Base-by-base conservation (phyloP, 2,329 filamentous ascomycete species). In the Fusarium paranaense region DNA sequence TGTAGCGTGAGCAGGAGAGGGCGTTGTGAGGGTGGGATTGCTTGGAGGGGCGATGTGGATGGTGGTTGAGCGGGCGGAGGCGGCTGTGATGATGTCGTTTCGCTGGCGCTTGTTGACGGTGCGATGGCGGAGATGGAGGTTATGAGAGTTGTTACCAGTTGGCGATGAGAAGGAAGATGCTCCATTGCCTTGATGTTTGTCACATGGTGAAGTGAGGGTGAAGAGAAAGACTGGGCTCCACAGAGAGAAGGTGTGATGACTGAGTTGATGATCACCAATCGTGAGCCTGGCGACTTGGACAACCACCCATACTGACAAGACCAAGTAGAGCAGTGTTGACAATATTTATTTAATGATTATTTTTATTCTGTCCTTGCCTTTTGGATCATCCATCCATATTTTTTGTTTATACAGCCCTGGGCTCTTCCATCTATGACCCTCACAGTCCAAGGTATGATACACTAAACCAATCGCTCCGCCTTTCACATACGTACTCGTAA, bases 1-100 rank as follows among this genome's bases (percentile, higher is more conserved):
- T 98, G 95, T 0, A 98, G 88, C 0, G 94, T 95, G 1, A 95
- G 85, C n/a, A 98, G 85, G 18, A 93, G 84, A 58, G 89, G 86
- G 1, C 87, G 84, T 67, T 85, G 81, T n/a, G 83, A 74, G 18
- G 62, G 62, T 45, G 72, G 70, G 25, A 78, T 70, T 59, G 64
- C 45, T 33, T 74, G 67, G 56, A 69, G 60, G 40, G 75, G 70
- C 11, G 76, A 25, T 42, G 74, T 47, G 32, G 75, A 59, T 67
- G 62, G 60, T 64, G 68, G 67, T 68, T 70, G 67, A 71, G 72
- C 50, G 35, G 62, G 33, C 54, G 68, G 61, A 54, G 60, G 33
- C 56, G 67, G 62, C 40, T 74, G 56, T 38, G 56, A 58, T 22
- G 61, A 50, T 59, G 72, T 64, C 47, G 37, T 20, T 35, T 56